Evolutionary conservation across 768 basidiomycete genomes (phyloP).

Genomic region (Tylopilus balloui): DNA sequence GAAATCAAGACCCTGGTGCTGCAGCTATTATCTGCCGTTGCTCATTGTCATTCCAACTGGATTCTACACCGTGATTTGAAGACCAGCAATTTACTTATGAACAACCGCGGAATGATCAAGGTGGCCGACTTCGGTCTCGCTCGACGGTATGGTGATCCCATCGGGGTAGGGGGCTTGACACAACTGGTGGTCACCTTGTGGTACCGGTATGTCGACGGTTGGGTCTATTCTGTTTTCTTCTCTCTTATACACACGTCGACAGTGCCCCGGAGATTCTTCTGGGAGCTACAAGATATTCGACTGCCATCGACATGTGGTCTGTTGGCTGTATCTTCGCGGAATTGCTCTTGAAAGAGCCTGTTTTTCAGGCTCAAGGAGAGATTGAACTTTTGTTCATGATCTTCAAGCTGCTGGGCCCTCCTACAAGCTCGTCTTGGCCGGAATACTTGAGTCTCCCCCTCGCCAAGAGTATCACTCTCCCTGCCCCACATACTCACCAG

Average conservation of each 20-base stretch:
- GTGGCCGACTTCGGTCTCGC: slow-evolving; percentile 98
- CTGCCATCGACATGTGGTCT: slow-evolving; percentile 97
- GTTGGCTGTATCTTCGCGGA: slow-evolving; percentile 99
- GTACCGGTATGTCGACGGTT: slow-evolving; percentile 72
- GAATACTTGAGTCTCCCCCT: slow-evolving; percentile 76
- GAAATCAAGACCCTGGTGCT: slow-evolving; percentile 97
- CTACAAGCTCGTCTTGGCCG: slow-evolving; percentile 83
- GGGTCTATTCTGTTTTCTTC: slow-evolving; percentile 8
- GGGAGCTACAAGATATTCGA: slow-evolving; percentile 90
- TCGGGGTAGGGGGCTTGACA: slow-evolving; percentile 95
- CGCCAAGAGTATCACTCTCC: slow-evolving; percentile 71
- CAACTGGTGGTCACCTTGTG: slow-evolving; percentile 97
- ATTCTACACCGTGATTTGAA: slow-evolving; percentile 97
- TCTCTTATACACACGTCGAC: slow-evolving; percentile 11
- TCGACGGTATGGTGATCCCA: slow-evolving; percentile 91
- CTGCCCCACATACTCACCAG: slow-evolving; percentile 67
- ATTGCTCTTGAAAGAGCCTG: slow-evolving; percentile 87
- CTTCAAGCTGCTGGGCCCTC: slow-evolving; percentile 92
- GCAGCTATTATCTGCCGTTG: slow-evolving; percentile 89
- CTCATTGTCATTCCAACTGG: slow-evolving; percentile 94
- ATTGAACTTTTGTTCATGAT: slow-evolving; percentile 91
- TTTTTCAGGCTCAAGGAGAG: slow-evolving; percentile 97
- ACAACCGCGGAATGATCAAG: slow-evolving; percentile 97
- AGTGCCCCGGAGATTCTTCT: slow-evolving; percentile 95
- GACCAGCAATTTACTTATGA: slow-evolving; percentile 97